A percentile compares a stretch with the other conserved stretches of the same genome.
Evolutionary conservation across 768 basidiomycete species (phyloP).

Genomic region (Podaxis pistillaris): DNA sequence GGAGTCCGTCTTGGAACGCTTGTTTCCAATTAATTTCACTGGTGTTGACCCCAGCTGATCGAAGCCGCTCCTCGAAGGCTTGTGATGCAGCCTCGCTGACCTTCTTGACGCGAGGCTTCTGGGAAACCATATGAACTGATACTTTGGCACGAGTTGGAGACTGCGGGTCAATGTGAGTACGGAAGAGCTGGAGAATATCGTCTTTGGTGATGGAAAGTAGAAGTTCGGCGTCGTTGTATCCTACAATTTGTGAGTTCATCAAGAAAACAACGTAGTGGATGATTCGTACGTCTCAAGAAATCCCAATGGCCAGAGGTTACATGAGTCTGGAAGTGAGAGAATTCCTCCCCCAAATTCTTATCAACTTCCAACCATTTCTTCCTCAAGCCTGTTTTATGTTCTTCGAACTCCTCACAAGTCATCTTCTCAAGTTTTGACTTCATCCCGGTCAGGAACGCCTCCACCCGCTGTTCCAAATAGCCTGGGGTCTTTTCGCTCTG

Average conservation of each 20-base stretch:
- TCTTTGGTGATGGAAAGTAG: slow-evolving; percentile 67
- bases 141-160: slow-evolving; percentile 76
- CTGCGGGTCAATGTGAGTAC: slow-evolving; percentile 63
- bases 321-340: slow-evolving; percentile 61
- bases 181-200: slow-evolving; percentile 74
- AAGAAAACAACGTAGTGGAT: slow-evolving; percentile 1
- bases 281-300: slow-evolving; percentile 74
- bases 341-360: slow-evolving; percentile 88
- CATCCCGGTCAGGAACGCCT: slow-evolving; percentile 82
- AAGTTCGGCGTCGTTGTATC: slow-evolving; percentile 65
- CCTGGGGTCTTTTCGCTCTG: slow-evolving; percentile 83
- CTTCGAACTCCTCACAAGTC: slow-evolving; percentile 67
- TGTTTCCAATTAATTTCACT: slow-evolving; percentile 49
- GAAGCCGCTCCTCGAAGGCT: slow-evolving; percentile 49
- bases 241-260: slow-evolving; percentile 37
- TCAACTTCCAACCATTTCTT: slow-evolving; percentile 81
- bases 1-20: slow-evolving; percentile 53
- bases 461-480: slow-evolving; percentile 85
- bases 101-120: slow-evolving; percentile 55
- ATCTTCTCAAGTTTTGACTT: slow-evolving; percentile 65
- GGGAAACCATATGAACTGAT: slow-evolving; percentile 78
- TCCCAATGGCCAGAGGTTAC: slow-evolving; percentile 82
- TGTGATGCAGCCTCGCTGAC: slow-evolving; percentile 64
- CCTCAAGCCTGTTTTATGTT: slow-evolving; percentile 76
- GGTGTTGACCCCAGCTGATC: slow-evolving; percentile 33